These are phyloP conservation scores for Gymnopilus junonius DNA, from an alignment of 768 basidiomycete genomes.

Conservation along the genomic window DNA sequence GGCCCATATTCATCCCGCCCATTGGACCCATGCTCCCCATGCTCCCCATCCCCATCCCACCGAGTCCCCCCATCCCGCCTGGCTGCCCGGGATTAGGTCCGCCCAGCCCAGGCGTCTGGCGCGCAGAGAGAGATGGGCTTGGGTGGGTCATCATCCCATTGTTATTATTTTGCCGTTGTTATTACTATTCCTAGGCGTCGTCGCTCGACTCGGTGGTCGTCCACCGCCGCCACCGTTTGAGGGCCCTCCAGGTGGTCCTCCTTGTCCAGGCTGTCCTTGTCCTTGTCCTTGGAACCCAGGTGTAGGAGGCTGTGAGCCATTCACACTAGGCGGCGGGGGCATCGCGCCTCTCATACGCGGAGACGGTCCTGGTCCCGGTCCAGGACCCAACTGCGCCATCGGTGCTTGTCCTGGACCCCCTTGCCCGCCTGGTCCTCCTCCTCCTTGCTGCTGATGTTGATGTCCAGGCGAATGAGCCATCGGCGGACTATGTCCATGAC, in stretches of 20 bases:
- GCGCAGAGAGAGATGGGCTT: slow-evolving; percentile 60
- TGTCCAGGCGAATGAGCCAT: slow-evolving; percentile 67
- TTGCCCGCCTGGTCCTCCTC: neutral
- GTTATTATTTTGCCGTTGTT: neutral
- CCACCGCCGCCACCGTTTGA: slow-evolving; percentile 35
- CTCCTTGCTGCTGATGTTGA: neutral
- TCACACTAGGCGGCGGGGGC: slow-evolving; percentile 1
- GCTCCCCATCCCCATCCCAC: neutral
- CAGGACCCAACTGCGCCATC: slow-evolving; percentile 36
- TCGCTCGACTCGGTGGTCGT: slow-evolving; percentile 66
- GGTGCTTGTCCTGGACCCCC: slow-evolving; percentile 2
- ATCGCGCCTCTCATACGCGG: slow-evolving; percentile 45
- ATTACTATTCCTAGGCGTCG: slow-evolving; percentile 38
- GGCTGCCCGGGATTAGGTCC: no score
- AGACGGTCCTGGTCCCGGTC: slow-evolving; percentile 50
- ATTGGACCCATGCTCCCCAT: slow-evolving; percentile 3
- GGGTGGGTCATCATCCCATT: slow-evolving; percentile 48
- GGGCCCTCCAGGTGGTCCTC: slow-evolving; percentile 27
- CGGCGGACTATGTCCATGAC: slow-evolving; percentile 62
- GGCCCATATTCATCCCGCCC: slow-evolving; percentile 8
- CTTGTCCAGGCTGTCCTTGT: slow-evolving; percentile 29
- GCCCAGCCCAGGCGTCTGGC: slow-evolving; percentile 43
- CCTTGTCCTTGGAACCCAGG: slow-evolving; percentile 20
- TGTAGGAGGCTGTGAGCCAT: slow-evolving; percentile 1
- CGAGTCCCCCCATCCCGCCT: slow-evolving; percentile 7